These are phyloP conservation scores for Cupressus sempervirens DNA, from an alignment of 75 land plant genomes.

Conservation along the genomic window DNA sequence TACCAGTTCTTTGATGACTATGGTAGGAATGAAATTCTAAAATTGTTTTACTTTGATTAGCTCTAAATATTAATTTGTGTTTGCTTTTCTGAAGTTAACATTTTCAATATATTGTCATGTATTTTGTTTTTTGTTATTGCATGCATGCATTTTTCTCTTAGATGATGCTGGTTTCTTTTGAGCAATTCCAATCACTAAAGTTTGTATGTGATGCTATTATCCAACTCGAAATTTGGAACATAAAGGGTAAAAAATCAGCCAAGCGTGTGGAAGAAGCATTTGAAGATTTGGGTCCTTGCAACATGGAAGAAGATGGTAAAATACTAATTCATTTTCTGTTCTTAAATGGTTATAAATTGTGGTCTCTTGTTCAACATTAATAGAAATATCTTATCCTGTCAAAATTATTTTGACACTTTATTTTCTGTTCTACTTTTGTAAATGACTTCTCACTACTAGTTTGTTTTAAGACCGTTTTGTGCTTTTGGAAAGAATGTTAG, in stretches of 20 bases:
- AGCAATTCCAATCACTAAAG: not conserved
- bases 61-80: not conserved
- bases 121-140: not conserved
- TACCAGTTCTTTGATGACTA: not conserved
- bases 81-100: not conserved
- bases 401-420: too few species aligned
- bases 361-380: too few species aligned
- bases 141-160: not conserved
- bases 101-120: not conserved
- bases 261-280: not conserved
- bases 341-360: too few species aligned
- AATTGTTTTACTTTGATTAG: not conserved
- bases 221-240: not conserved
- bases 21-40: not conserved
- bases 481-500: too few species aligned
- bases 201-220: not conserved
- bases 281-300: not conserved
- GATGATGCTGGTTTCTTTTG: not conserved
- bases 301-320: constrained; percentile 2
- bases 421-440: too few species aligned
- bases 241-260: not conserved
- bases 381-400: too few species aligned
- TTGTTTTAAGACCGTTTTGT: too few species aligned
- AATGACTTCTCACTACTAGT: too few species aligned
- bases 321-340: too few species aligned